These are phyloP conservation scores for Diaporthe sp. DNA, from an alignment of 2,329 filamentous ascomycete species.

Conservation along the genomic window DNA sequence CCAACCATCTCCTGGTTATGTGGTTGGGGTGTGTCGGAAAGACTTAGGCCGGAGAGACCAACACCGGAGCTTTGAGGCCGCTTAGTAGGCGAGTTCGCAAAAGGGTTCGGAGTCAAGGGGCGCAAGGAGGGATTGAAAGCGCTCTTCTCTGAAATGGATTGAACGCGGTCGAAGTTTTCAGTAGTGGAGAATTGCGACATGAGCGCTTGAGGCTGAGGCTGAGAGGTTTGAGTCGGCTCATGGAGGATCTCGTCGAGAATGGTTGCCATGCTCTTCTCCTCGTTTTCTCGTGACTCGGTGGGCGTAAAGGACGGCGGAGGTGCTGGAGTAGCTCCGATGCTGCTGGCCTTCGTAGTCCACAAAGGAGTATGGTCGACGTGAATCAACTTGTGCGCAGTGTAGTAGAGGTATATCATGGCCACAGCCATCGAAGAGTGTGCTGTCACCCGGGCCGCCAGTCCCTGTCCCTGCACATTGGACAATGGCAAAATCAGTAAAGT, in stretches of 20 bases:
- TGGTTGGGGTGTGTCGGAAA: slow-evolving; percentile 41
- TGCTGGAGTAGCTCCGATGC: slow-evolving; percentile 43
- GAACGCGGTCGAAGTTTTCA: slow-evolving; percentile 43
- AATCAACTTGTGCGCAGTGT: slow-evolving; percentile 60
- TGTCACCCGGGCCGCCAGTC: slow-evolving; percentile 59
- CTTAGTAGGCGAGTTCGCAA: slow-evolving; percentile 24
- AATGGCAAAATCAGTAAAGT: slow-evolving; percentile 60
- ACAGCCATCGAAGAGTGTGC: slow-evolving; percentile 69
- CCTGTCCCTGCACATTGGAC: slow-evolving; percentile 55
- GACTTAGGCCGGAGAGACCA: slow-evolving; percentile 43
- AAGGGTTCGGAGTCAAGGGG: slow-evolving; percentile 29
- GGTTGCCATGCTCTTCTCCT: slow-evolving; percentile 61
- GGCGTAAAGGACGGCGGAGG: slow-evolving; percentile 39
- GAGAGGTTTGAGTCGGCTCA: slow-evolving; percentile 45
- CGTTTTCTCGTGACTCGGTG: slow-evolving; percentile 45
- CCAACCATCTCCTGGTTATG: slow-evolving; percentile 45
- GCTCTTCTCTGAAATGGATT: not conserved
- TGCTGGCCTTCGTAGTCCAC: slow-evolving; percentile 49
- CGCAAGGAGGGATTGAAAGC: slow-evolving; percentile 30
- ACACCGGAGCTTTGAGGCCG: slow-evolving; percentile 37
- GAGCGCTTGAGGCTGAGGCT: slow-evolving; percentile 44
- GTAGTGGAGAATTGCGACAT: slow-evolving; percentile 43
- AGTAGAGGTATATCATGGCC: slow-evolving; percentile 65
- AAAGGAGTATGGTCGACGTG: slow-evolving; percentile 72
- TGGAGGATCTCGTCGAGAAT: slow-evolving; percentile 61